Evolutionary conservation across 176 grass and related monocot genomes (phyloP).

Genomic region (Triticum timopheevii): DNA sequence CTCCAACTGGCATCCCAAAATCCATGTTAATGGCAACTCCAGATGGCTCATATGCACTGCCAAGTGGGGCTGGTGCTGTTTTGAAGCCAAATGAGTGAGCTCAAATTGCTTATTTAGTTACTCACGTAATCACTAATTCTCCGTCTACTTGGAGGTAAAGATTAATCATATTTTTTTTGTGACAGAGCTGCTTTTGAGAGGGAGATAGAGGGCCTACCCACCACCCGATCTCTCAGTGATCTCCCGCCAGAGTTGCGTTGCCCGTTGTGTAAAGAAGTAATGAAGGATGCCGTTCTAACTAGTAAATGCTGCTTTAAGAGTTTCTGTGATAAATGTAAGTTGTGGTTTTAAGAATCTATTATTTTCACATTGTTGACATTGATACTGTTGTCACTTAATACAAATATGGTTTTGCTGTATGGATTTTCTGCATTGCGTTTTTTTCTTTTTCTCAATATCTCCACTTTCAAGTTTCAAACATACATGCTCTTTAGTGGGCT

Average conservation of each 20-base stretch:
- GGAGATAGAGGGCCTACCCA: conserved; percentile 94
- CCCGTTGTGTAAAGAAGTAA: conserved; percentile 95
- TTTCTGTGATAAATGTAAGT: conserved; percentile 99
- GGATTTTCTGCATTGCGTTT: conserved; percentile 3
- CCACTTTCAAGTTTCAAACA: conserved; percentile 25
- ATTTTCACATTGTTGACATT: conserved; percentile 7
- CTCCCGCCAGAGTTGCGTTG: conserved; percentile 85
- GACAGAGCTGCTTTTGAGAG: conserved; percentile 97
- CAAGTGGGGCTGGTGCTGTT: conserved; percentile 92
- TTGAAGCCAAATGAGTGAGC: conserved; percentile 95
- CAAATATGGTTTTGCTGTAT: not conserved
- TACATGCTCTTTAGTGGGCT: not conserved
- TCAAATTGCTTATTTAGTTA: conserved; percentile 14
- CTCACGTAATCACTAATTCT: not conserved
- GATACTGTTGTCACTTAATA: conserved; percentile 20
- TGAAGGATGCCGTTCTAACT: conserved; percentile 98
- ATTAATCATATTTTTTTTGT: conserved; percentile 24
- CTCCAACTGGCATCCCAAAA: conserved; percentile 98
- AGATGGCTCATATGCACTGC: conserved; percentile 92
- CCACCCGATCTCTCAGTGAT: conserved; percentile 60
- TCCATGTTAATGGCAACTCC: conserved; percentile 96
- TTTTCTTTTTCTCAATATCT: not conserved
- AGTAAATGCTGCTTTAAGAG: conserved; percentile 99
- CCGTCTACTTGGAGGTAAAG: conserved; percentile 1
- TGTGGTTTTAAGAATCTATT: not conserved